Evolutionary conservation across 176 grass and related monocot genomes (phyloP).

Genomic region (Thinopyrum elongatum): DNA sequence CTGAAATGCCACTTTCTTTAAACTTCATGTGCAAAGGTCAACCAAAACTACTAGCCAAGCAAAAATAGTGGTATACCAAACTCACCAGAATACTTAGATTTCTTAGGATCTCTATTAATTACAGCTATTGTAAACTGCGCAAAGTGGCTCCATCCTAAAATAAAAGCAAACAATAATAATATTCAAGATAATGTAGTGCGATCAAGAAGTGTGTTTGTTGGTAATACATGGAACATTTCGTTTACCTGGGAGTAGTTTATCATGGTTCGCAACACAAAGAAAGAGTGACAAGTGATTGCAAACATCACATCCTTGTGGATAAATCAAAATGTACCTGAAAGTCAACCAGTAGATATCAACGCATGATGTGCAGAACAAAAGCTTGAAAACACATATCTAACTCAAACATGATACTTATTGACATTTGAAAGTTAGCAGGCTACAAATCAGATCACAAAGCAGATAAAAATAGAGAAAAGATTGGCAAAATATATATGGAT

Average conservation of each 20-base stretch:
- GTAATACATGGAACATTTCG: constrained; percentile 19
- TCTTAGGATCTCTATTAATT: constrained; percentile 98
- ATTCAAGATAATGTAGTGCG: constrained; percentile 10
- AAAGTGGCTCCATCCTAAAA: constrained; percentile 97
- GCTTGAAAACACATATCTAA: background rate
- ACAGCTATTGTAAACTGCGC: constrained; percentile 98
- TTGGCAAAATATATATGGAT: background rate
- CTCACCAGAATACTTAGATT: constrained; percentile 99
- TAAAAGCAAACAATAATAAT: constrained; percentile 29
- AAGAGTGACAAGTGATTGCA: constrained; percentile 97
- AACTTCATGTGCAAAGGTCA: constrained; percentile 28
- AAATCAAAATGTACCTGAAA: constrained; percentile 98
- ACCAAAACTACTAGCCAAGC: constrained; percentile 23
- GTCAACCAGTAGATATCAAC: constrained; percentile 35
- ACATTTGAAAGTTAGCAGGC: background rate
- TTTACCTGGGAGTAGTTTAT: constrained; percentile 93
- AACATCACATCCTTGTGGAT: constrained; percentile 98
- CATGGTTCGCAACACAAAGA: constrained; percentile 98
- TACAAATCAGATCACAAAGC: background rate
- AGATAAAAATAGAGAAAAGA: background rate
- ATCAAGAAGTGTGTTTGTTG: constrained; percentile 11
- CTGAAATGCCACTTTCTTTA: constrained; percentile 65
- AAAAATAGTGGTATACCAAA: constrained; percentile 28
- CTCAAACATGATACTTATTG: background rate
- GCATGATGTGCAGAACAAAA: constrained; percentile 17